Evolutionary conservation across 2,329 filamentous ascomycete genomes (phyloP).

Genomic region (Bipolaris cookei): DNA sequence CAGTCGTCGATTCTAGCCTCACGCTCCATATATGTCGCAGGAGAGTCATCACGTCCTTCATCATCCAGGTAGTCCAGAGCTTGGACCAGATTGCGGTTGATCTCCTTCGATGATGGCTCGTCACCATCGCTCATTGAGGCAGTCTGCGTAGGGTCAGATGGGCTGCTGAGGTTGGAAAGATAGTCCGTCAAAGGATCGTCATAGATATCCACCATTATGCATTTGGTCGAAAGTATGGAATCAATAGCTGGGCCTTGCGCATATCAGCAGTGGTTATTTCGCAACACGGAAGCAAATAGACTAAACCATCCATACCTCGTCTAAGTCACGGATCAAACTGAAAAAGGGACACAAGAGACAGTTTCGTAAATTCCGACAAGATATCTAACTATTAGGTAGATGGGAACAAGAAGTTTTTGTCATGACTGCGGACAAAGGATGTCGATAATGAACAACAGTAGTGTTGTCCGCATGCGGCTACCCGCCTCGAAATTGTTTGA

Average conservation of each 20-base stretch:
- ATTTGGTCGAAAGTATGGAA: not conserved
- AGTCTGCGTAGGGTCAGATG: conserved; percentile 13
- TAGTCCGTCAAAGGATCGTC: not conserved
- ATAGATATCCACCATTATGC: conserved; percentile 13
- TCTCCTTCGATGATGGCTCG: conserved; percentile 11
- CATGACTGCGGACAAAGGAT: conserved; percentile 27
- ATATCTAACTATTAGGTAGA: conserved; percentile 13
- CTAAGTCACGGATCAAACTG: not conserved
- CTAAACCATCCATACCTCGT: not conserved
- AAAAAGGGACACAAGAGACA: not conserved
- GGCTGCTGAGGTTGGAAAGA: conserved; percentile 11
- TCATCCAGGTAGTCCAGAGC: conserved; percentile 37
- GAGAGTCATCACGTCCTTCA: conserved; percentile 31
- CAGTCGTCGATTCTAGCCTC: conserved; percentile 35
- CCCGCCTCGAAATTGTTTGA: conserved; percentile 14
- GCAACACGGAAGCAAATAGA: conserved; percentile 14
- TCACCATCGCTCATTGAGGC: conserved; percentile 6
- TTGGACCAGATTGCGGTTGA: conserved; percentile 32
- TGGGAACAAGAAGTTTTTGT: conserved; percentile 24
- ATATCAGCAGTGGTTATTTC: conserved; percentile 2
- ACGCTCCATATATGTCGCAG: conserved; percentile 25
- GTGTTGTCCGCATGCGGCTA: conserved; percentile 27
- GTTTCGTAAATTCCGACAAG: not conserved
- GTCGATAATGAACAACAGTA: conserved; percentile 25
- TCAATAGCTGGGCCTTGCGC: not conserved